These are phyloP conservation scores for Fomitopsis palustris DNA, from an alignment of 1,284 basidiomycete species.

Conservation along the genomic window DNA sequence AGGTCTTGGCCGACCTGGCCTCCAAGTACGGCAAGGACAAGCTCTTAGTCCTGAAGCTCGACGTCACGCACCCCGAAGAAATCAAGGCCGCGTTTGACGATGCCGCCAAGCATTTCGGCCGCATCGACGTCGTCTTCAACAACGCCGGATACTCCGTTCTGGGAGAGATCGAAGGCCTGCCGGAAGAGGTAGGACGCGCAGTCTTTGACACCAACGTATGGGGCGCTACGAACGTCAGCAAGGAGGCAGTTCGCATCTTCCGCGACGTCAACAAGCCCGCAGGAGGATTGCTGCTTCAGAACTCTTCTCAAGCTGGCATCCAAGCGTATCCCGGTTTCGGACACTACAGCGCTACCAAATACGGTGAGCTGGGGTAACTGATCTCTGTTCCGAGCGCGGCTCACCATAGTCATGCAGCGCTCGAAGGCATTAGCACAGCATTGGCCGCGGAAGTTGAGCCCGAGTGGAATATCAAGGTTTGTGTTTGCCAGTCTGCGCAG, in stretches of 20 bases:
- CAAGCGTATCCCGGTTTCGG: conserved; percentile 20
- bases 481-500: not conserved
- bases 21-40: conserved; percentile 9
- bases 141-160: conserved; percentile 13
- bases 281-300: conserved; percentile 32
- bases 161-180: conserved; percentile 17
- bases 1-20: conserved; percentile 11
- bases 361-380: conserved; percentile 17
- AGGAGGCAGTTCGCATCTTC: conserved; percentile 15
- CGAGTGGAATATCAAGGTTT: conserved; percentile 39
- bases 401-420: conserved; percentile 1
- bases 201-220: conserved; percentile 23
- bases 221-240: conserved; percentile 19
- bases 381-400: no score
- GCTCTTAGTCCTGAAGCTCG: conserved; percentile 14
- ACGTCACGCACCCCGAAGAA: conserved; percentile 11
- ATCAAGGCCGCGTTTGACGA: conserved; percentile 10
- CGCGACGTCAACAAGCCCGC: conserved; percentile 25
- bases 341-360: conserved; percentile 31
- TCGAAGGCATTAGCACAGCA: conserved; percentile 31
- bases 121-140: conserved; percentile 17
- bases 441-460: conserved; percentile 33
- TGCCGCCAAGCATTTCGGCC: conserved; percentile 10
- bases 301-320: conserved; percentile 16
- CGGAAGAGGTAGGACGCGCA: conserved; percentile 16